These are phyloP conservation scores for Saururus chinensis DNA, from an alignment of 164 flowering plant genomes.

Conservation along the genomic window DNA sequence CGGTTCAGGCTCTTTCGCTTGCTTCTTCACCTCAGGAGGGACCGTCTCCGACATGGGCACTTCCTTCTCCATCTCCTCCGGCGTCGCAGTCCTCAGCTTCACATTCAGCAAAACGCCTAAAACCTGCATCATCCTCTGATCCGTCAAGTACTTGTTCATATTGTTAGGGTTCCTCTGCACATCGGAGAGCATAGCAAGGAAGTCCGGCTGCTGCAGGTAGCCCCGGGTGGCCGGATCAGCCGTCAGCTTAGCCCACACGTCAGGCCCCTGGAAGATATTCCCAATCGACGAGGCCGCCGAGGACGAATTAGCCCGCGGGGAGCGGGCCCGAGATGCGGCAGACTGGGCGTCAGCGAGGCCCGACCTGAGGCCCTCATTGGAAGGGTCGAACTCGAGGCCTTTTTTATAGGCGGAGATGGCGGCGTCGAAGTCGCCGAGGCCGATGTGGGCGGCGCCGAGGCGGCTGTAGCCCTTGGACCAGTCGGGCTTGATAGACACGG, in stretches of 20 bases:
- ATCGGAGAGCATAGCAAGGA: conserved; percentile 74
- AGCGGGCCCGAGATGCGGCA: conserved; percentile 21
- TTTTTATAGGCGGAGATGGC: conserved; percentile 65
- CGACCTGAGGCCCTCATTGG: conserved; percentile 64
- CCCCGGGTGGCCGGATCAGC: conserved; percentile 66
- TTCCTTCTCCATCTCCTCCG: conserved; percentile 39
- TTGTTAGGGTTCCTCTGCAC: conserved; percentile 77
- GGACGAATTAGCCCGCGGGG: conserved; percentile 1
- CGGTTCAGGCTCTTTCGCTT: conserved; percentile 18
- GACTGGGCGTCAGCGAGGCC: conserved; percentile 72
- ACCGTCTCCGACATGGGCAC: conserved; percentile 9
- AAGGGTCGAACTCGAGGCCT: conserved; percentile 80
- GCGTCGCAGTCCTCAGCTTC: conserved; percentile 31
- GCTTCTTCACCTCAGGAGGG: conserved; percentile 4
- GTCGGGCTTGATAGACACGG: conserved; percentile 76
- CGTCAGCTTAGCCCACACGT: conserved; percentile 85
- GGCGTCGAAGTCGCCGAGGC: conserved; percentile 34
- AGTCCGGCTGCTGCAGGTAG: conserved; percentile 78
- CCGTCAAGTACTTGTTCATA: conserved; percentile 62
- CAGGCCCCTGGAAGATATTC: conserved; percentile 72
- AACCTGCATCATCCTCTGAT: conserved; percentile 85
- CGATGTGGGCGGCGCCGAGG: conserved; percentile 78
- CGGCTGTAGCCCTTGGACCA: conserved; percentile 93
- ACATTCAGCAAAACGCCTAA: conserved; percentile 70
- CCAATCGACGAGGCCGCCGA: conserved; percentile 42